Evolutionary conservation across 2,329 filamentous ascomycete genomes (phyloP), one percentile per base, ranked within the genome.

Genomic region (Colletotrichum sp.): DNA sequence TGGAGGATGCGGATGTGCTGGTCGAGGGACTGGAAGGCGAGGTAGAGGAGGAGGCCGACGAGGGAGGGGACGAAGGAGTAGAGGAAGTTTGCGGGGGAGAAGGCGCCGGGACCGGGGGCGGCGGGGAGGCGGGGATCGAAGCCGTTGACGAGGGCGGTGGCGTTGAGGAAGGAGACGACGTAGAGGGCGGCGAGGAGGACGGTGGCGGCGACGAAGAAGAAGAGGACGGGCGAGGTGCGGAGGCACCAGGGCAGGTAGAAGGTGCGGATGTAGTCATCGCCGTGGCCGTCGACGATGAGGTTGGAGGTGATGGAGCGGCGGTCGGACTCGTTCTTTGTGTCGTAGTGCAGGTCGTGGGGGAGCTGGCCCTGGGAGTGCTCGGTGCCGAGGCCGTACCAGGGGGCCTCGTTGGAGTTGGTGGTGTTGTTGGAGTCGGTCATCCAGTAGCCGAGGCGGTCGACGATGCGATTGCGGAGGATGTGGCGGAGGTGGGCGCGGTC

Each of bases 381-480:
- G 82, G 88, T 79, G 82, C 94, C 95, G 70, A 97, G 90, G 3
- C 92, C 91, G 80, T 98, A 95, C 87, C 97, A 97, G 31, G 95
- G 86, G 24, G 92, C 91, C 24, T 83, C 88, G 74, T 91, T 91
- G 43, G 43, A 47, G 43, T 47, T 47, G 3, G 18, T n/a, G 38
- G 12, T 47, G 11, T 7, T 13, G 43, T 18, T 21, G n/a, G 43
- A n/a, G 21, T 92, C 91, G 31, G 92, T 91, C 72, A 90, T 90
- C 95, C 96, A 98, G 83, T 97, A 97, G 8, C 96, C 95, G n/a
- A 98, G 88, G 58, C 93, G 89, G 78, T 96, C 92, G 7, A 89
- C 85, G 76, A 90, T 90, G 74, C 87, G 90, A 78, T 86, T 89
- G 64, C 83, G 85, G 57, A 90, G 87, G 75, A 87, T 87, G 33